Conservation (phyloP, 371 early-diverging fungal genomes). For the Rhizopus sp. region DNA sequence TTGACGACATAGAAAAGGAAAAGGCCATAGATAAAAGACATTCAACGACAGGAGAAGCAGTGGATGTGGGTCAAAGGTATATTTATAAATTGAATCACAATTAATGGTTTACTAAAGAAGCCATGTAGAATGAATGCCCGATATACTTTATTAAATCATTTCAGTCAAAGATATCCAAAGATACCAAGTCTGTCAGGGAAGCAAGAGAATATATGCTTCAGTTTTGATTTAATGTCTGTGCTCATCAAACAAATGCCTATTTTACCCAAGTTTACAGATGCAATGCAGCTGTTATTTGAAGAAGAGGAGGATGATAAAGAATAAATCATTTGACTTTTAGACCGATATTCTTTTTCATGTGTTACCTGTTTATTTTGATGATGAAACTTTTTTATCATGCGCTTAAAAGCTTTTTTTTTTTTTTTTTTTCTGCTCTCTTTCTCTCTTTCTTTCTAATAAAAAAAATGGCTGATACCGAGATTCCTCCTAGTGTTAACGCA, state of each 20-base stretch:
- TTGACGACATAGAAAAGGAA: constrained; percentile 78
- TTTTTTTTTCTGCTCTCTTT: too few relatives aligned
- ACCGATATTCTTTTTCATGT: neutral
- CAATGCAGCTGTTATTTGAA: constrained; percentile 56
- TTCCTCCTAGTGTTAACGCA: neutral
- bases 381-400: neutral
- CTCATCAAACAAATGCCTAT: constrained; percentile 59
- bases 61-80: constrained; percentile 74
- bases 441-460: neutral
- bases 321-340: neutral
- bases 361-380: neutral
- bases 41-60: constrained; percentile 89
- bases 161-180: constrained; percentile 96
- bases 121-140: constrained; percentile 74
- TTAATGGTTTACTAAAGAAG: neutral
- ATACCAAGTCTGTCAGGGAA: constrained; percentile 62
- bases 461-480: neutral
- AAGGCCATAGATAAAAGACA: constrained; percentile 91
- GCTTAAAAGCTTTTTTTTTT: neutral
- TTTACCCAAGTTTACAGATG: constrained; percentile 61
- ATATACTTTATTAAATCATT: constrained; percentile 92
- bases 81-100: neutral
- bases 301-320: constrained; percentile 41
- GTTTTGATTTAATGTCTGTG: constrained; percentile 84
- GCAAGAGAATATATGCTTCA: constrained; percentile 64